Conservation (phyloP, 768 basidiomycete species). For the Leccinum incarnatum region DNA sequence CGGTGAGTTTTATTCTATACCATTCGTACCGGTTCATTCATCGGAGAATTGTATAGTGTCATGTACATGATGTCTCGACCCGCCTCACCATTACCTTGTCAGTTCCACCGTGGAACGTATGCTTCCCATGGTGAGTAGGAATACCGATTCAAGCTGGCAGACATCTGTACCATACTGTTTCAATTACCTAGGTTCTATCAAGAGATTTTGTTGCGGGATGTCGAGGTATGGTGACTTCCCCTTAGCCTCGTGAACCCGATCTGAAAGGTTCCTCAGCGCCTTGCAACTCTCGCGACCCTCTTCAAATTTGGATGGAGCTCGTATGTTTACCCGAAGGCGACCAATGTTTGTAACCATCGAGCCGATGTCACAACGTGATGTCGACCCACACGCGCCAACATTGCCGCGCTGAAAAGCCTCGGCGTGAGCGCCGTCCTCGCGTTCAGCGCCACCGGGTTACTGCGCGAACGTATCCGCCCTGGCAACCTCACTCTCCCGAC, state of each 20-base stretch:
- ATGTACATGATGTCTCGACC: background rate
- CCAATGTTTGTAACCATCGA: conserved; percentile 1
- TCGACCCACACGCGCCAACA: conserved; percentile 75
- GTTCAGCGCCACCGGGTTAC: conserved; percentile 93
- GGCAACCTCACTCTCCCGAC: conserved; percentile 86
- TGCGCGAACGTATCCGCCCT: conserved; percentile 89
- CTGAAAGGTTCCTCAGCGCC: conserved; percentile 42
- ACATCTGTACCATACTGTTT: background rate
- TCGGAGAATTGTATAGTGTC: conserved; percentile 48
- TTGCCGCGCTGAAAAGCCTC: conserved; percentile 89
- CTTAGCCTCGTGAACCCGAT: background rate
- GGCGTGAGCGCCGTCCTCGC: conserved; percentile 88
- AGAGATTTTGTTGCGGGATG: conserved; percentile 92
- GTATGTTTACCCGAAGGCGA: conserved; percentile 80
- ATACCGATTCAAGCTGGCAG: background rate
- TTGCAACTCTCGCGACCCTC: conserved; percentile 82
- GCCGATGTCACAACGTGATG: too few relatives aligned
- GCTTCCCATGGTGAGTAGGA: conserved; percentile 77
- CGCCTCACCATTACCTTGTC: background rate
- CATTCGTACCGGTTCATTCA: background rate
- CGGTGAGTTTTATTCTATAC: conserved; percentile 50
- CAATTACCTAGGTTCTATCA: conserved; percentile 64
- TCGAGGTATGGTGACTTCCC: conserved; percentile 55
- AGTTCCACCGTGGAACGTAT: conserved; percentile 94
- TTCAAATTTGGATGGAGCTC: conserved; percentile 35